These are phyloP conservation scores for Pterulicium gracile DNA, from an alignment of 1,284 basidiomycete species.

Conservation along the genomic window DNA sequence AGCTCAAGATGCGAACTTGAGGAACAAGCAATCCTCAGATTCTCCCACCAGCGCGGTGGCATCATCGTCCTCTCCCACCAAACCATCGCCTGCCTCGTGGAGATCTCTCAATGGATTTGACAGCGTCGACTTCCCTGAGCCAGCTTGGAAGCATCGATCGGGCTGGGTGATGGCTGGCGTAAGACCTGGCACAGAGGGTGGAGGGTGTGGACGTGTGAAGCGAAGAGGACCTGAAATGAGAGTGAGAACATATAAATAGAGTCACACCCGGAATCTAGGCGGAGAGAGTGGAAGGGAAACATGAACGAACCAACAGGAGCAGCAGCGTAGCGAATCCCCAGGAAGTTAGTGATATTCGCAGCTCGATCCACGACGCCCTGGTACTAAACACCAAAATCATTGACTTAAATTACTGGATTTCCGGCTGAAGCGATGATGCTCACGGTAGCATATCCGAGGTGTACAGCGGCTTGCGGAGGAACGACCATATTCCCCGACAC, in stretches of 20 bases:
- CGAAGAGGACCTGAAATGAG: conserved; percentile 15
- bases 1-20: conserved; percentile 15
- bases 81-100: not conserved
- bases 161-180: conserved; percentile 14
- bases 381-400: conserved; percentile 8
- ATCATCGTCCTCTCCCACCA: not conserved
- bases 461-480: no score
- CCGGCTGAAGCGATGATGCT: no score
- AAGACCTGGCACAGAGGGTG: conserved; percentile 11
- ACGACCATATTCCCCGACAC: no score
- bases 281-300: not conserved
- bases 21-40: conserved; percentile 21
- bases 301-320: conserved; percentile 3
- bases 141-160: conserved; percentile 12
- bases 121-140: conserved; percentile 2
- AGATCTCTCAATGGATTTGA: conserved; percentile 8
- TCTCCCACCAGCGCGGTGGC: not conserved
- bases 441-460: no score
- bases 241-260: conserved; percentile 1
- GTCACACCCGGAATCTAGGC: not conserved
- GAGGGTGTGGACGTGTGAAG: conserved; percentile 17
- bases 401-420: not conserved
- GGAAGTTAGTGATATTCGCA: conserved; percentile 4
- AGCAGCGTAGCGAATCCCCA: conserved; percentile 7
- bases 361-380: conserved; percentile 4